Conservation (phyloP, 257 asterid genomes). For the Capsicum rhomboideum region DNA sequence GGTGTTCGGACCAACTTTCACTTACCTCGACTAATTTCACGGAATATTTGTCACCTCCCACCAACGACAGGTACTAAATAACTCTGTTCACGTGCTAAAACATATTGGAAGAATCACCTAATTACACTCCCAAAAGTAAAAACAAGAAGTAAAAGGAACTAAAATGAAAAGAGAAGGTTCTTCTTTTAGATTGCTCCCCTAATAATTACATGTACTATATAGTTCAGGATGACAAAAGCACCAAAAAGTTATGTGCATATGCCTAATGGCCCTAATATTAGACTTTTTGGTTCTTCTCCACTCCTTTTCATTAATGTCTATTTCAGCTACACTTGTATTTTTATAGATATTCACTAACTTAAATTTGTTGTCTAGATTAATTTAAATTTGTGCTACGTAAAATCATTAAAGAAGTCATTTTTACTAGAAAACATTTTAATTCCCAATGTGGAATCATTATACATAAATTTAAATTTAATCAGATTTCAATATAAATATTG, state of each 20-base stretch:
- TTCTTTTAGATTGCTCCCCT: background rate
- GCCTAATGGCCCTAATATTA: background rate
- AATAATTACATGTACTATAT: background rate
- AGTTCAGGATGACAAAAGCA: background rate
- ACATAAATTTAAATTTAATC: too few relatives aligned
- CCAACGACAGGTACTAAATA: too few relatives aligned
- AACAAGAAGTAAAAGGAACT: background rate
- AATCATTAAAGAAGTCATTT: background rate
- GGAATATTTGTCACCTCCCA: too few relatives aligned
- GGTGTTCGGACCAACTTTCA: too few relatives aligned
- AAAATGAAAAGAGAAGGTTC: background rate
- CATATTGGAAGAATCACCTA: too few relatives aligned
- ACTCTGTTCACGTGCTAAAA: too few relatives aligned
- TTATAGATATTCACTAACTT: background rate
- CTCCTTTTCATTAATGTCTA: background rate
- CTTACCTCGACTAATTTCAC: too few relatives aligned
- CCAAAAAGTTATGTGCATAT: background rate
- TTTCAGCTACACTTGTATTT: background rate
- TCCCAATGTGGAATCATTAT: too few relatives aligned
- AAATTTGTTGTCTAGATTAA: background rate
- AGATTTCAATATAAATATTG: too few relatives aligned
- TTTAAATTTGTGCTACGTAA: background rate
- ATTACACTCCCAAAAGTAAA: slow-evolving; percentile 14
- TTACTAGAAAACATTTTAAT: too few relatives aligned
- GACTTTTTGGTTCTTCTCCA: background rate